Evolutionary conservation across 768 basidiomycete species (phyloP).

Genomic region (Butyriboletus loyo): DNA sequence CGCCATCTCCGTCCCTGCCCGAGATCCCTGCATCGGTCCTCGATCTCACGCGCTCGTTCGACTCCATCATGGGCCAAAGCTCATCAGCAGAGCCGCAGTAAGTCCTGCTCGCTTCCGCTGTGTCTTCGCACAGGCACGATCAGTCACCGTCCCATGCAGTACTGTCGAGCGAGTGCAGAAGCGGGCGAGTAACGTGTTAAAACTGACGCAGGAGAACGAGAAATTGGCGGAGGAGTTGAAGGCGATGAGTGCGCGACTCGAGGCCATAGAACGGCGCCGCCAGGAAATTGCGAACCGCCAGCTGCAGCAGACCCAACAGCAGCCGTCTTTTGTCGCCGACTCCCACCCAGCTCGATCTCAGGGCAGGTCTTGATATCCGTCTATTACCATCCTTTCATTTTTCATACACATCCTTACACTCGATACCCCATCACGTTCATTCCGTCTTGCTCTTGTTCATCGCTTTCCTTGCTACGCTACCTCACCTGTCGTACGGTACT

Average conservation of each 20-base stretch:
- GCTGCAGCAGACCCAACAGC: slow-evolving; percentile 11
- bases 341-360: slow-evolving; percentile 16
- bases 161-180: slow-evolving; percentile 52
- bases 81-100: slow-evolving; percentile 39
- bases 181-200: slow-evolving; percentile 74
- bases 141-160: slow-evolving; percentile 30
- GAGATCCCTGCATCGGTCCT: slow-evolving; percentile 51
- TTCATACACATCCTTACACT: slow-evolving; percentile 9
- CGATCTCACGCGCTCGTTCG: slow-evolving; percentile 42
- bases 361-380: slow-evolving; percentile 28
- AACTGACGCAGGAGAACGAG: slow-evolving; percentile 75
- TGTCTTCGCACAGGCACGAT: slow-evolving; percentile 26
- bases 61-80: slow-evolving; percentile 39
- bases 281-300: slow-evolving; percentile 42
- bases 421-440: slow-evolving; percentile 27
- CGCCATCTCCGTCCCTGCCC: slow-evolving; percentile 40
- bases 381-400: slow-evolving; percentile 24
- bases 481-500: slow-evolving; percentile 1
- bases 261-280: slow-evolving; percentile 68
- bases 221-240: slow-evolving; percentile 72
- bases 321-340: slow-evolving; percentile 12
- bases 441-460: slow-evolving; percentile 12
- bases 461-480: slow-evolving; percentile 11
- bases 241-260: slow-evolving; percentile 71
- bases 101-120: slow-evolving; percentile 34